A percentile compares a stretch with the other conserved stretches of the same genome.
phyloP scores from a whole-genome alignment of 208 protist species.

The Acanthamoeba culbertsoni region DNA sequence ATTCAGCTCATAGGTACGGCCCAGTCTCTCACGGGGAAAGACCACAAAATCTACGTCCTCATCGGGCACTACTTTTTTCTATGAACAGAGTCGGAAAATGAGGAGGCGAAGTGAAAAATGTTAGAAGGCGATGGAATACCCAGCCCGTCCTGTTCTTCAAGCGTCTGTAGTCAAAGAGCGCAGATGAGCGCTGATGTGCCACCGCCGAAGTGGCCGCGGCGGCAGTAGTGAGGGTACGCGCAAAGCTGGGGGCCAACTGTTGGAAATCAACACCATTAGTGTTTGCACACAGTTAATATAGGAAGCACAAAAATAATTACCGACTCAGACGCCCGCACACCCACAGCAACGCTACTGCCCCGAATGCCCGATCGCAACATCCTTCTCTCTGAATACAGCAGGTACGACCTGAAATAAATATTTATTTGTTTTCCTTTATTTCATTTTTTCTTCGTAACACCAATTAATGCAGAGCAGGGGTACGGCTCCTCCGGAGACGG shows the following conservation, averaged over 20 bases:
- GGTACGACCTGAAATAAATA: neutral
- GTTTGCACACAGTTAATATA: neutral
- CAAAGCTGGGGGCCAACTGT: neutral
- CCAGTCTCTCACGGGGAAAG: slow-evolving; percentile 49
- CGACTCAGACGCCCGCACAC: neutral
- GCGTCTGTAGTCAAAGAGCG: slow-evolving; percentile 54
- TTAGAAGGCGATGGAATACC: neutral
- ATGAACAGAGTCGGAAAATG: neutral
- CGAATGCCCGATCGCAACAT: slow-evolving; percentile 8
- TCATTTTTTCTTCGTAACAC: neutral
- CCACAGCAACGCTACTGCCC: neutral
- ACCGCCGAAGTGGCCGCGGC: neutral
- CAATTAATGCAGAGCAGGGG: neutral
- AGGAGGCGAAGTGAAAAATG: neutral
- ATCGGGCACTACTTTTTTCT: neutral
- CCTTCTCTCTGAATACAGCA: neutral
- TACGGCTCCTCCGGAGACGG: neutral
- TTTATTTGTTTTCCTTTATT: neutral
- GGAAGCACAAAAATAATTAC: neutral
- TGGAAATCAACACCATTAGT: neutral
- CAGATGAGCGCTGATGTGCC: neutral
- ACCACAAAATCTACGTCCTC: slow-evolving; percentile 6
- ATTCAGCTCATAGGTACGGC: slow-evolving; percentile 26
- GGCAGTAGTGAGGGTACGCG: neutral
- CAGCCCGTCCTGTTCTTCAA: slow-evolving; percentile 50